phyloP scores from a whole-genome alignment of 2,329 filamentous ascomycete species.

The Sphaerostilbella broomeana region DNA sequence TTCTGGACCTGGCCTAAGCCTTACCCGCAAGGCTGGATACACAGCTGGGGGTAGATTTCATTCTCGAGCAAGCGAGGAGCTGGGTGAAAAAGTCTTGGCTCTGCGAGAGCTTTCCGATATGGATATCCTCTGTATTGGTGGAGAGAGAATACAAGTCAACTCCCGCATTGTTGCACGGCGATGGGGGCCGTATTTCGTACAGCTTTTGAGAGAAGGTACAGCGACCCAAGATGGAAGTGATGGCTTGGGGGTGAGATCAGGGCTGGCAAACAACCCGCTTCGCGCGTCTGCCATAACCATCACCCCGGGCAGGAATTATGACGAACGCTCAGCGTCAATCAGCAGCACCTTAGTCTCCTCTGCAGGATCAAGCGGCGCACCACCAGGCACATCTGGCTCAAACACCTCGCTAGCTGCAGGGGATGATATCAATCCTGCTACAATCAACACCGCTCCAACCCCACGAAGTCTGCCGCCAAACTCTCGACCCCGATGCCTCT shows the following conservation, averaged over 20 bases:
- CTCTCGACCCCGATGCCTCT: constrained; percentile 76
- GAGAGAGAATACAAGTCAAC: constrained; percentile 88
- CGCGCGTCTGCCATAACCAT: constrained; percentile 83
- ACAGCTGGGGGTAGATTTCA: constrained; percentile 71
- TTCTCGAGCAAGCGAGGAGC: constrained; percentile 71
- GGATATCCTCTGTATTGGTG: constrained; percentile 88
- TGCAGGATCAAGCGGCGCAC: constrained; percentile 29
- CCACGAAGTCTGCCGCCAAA: constrained; percentile 51
- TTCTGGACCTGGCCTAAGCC: constrained; percentile 48
- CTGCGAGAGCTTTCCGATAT: constrained; percentile 89
- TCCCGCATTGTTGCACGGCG: constrained; percentile 79
- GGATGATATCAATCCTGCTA: constrained; percentile 36
- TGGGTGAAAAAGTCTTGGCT: constrained; percentile 73
- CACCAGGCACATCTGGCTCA: constrained; percentile 39
- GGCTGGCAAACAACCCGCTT: constrained; percentile 48
- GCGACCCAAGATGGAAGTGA: constrained; percentile 67
- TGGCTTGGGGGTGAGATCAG: constrained; percentile 65
- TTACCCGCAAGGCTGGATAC: constrained; percentile 53
- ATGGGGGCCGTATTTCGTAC: constrained; percentile 95
- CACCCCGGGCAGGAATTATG: constrained; percentile 54
- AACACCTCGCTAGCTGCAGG: constrained; percentile 33
- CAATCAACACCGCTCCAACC: constrained; percentile 50
- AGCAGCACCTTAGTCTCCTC: constrained; percentile 36
- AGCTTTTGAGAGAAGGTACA: constrained; percentile 76
- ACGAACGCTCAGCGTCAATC: constrained; percentile 43